Evolutionary conservation across 139 green algal species (phyloP).

Genomic region (Chara braunii): DNA sequence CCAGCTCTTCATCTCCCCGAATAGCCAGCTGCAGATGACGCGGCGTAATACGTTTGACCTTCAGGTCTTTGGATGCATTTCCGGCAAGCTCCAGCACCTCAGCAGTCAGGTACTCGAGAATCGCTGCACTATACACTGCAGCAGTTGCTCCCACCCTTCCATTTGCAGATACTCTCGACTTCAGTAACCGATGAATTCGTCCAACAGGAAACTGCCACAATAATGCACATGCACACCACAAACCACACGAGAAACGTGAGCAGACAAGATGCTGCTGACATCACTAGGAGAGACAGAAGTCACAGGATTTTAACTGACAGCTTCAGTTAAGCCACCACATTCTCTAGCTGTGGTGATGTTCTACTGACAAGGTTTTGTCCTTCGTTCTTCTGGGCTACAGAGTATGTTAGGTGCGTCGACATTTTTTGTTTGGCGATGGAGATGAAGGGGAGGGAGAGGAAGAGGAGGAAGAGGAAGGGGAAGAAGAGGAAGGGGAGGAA

Average conservation of each 20-base stretch:
- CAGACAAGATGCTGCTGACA: background rate
- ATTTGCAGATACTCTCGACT: slow-evolving; percentile 85
- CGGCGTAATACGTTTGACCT: slow-evolving; percentile 97
- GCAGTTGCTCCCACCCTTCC: slow-evolving; percentile 94
- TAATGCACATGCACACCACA: background rate
- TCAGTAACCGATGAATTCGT: slow-evolving; percentile 93
- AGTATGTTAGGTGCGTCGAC: background rate
- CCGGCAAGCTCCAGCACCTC: slow-evolving; percentile 98
- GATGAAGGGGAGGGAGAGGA: background rate
- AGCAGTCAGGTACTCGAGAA: slow-evolving; percentile 77
- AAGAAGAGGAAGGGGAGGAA: background rate
- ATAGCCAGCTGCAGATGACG: slow-evolving; percentile 98
- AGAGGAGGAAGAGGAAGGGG: background rate
- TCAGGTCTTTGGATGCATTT: slow-evolving; percentile 99
- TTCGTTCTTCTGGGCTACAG: background rate
- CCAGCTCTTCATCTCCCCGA: slow-evolving; percentile 97
- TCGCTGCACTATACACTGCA: slow-evolving; percentile 76
- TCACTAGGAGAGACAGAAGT: background rate
- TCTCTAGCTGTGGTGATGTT: too few relatives aligned
- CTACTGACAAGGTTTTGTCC: too few relatives aligned
- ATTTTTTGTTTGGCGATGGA: background rate
- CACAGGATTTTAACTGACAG: background rate
- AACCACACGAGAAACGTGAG: background rate
- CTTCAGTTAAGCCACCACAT: too few relatives aligned
- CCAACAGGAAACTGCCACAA: slow-evolving; percentile 84